Evolutionary conservation across 371 early-diverging fungal species (phyloP).

Genomic region (Lichtheimia hyalospora): DNA sequence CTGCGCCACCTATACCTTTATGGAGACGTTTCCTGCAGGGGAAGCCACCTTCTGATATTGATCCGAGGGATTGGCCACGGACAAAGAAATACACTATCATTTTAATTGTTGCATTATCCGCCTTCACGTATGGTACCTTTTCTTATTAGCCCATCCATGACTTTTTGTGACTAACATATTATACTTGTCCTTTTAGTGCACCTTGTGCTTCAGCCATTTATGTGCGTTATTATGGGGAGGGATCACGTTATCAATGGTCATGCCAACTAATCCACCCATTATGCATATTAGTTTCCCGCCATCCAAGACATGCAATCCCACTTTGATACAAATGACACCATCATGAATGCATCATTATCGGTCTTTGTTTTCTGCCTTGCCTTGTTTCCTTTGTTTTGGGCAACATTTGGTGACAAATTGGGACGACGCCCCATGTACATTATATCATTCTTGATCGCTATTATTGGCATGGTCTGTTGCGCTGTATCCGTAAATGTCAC

Average conservation of each 20-base stretch:
- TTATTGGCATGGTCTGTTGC: constrained; percentile 27
- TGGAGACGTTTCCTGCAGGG: no score
- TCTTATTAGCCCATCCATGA: background rate
- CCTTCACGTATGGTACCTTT: constrained; percentile 10
- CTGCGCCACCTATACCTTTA: no score
- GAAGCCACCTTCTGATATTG: no score
- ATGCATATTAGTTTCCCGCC: constrained; percentile 33
- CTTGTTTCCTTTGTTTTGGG: constrained; percentile 32
- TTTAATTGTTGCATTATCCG: constrained; percentile 16
- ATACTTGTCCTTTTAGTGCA: no score
- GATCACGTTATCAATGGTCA: no score
- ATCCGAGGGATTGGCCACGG: constrained; percentile 16
- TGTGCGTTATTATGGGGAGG: constrained; percentile 12
- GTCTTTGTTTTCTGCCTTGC: constrained; percentile 28
- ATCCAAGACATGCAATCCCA: constrained; percentile 20
- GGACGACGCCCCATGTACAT: constrained; percentile 29
- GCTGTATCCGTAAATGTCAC: constrained; percentile 25
- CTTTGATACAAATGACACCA: constrained; percentile 24
- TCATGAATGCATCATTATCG: constrained; percentile 31
- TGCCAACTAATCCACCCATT: no score
- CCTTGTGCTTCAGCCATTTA: constrained; percentile 24
- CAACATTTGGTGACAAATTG: constrained; percentile 11
- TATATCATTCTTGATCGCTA: constrained; percentile 24
- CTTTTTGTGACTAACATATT: no score
- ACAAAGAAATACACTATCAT: constrained; percentile 16